Evolutionary conservation across 1,284 basidiomycete genomes (phyloP), one percentile per base, ranked within the genome.

Genomic region (Cerioporus squamosus): DNA sequence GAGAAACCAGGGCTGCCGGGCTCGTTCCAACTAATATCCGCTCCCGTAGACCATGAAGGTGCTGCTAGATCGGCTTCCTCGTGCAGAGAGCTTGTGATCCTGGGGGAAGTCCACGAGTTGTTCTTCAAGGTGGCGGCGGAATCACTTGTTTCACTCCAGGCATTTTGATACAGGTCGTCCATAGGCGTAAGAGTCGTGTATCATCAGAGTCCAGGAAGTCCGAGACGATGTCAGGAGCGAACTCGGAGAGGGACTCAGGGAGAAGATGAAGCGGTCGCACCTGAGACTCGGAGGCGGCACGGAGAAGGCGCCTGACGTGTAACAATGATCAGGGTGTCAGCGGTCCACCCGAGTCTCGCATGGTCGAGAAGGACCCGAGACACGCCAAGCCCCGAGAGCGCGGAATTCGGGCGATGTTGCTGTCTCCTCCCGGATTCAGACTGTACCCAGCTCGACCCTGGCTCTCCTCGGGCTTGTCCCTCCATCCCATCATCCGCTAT

Each of bases 141-240:
- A 53, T 55, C 43, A 24, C 77, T 63, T 46, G 81, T 70, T 59
- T 85, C 83, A 57, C 77, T 78, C 85, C 85, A 87, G 55, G 83
- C 81, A 72, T 86, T 86, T 45, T 81, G 80, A 83, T 87, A 90
- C 53, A 86, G 83, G 72, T 90, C 83, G 85, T 87, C 87, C 62
- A 64, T 64, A 53, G 23, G 57, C 55, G 57, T 64, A 20, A 51
- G n/a, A 22, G 49, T 46, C 52, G 59, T 61, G 31, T 53, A 48
- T 52, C 62, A 64, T 64, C 45, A 53, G 59, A 54, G 50, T 51
- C 47, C 31, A 49, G 45, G 3, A 24, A n/a, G 33, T 48, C 47
- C 31, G 17, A 17, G 33, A 24, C 44, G 15, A 48, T 26, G 18
- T 31, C 18, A 38, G 20, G 8, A 49, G 47, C 53, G 39, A 59